Conservation (phyloP, 176 grass and related monocot species). For the Aegilops umbellulata region DNA sequence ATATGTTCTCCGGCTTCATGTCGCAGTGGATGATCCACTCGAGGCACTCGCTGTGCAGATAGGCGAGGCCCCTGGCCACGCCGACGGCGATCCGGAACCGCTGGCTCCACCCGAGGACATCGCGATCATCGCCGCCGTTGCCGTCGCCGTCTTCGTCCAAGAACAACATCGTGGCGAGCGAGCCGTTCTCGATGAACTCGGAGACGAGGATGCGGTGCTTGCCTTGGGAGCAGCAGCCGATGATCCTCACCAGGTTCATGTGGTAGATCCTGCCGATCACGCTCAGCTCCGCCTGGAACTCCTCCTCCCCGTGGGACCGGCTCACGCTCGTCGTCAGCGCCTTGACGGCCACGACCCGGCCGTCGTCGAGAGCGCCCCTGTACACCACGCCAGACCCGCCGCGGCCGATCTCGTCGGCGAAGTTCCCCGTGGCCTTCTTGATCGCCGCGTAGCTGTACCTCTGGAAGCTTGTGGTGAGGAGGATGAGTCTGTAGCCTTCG, state of each 20-base stretch:
- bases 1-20: slow-evolving; percentile 61
- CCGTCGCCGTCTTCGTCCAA: background rate
- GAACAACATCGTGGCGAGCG: slow-evolving; percentile 36
- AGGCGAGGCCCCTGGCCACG: slow-evolving; percentile 43
- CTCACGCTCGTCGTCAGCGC: slow-evolving; percentile 28
- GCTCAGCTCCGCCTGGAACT: slow-evolving; percentile 53
- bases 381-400: slow-evolving; percentile 56
- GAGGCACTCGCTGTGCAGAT: slow-evolving; percentile 56
- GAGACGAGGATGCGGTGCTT: slow-evolving; percentile 43
- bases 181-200: slow-evolving; percentile 42
- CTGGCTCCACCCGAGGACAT: slow-evolving; percentile 31
- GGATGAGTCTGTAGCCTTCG: slow-evolving; percentile 52
- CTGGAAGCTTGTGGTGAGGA: slow-evolving; percentile 35
- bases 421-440: slow-evolving; percentile 46
- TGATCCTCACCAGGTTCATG: slow-evolving; percentile 56
- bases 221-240: slow-evolving; percentile 50
- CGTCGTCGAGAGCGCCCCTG: slow-evolving; percentile 34
- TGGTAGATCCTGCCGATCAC: slow-evolving; percentile 59
- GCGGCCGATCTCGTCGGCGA: slow-evolving; percentile 36
- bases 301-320: slow-evolving; percentile 39
- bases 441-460: slow-evolving; percentile 47
- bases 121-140: background rate
- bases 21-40: slow-evolving; percentile 67
- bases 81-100: slow-evolving; percentile 44
- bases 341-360: slow-evolving; percentile 46